These are phyloP conservation scores for Boletellus deceptivus DNA, from an alignment of 1,284 basidiomycete genomes.

Conservation along the genomic window DNA sequence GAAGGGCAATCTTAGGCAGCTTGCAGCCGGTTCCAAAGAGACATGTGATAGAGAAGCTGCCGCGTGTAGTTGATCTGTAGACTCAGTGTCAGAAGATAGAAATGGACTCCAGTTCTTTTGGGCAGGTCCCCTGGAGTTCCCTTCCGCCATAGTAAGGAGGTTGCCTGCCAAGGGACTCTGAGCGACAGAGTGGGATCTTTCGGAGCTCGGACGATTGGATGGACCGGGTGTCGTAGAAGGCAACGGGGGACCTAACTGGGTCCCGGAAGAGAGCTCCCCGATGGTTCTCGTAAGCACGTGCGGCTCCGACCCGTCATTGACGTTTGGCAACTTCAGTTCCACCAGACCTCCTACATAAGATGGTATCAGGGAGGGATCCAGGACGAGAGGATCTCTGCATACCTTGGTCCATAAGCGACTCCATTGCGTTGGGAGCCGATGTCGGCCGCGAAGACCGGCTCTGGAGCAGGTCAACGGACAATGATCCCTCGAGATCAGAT, in stretches of 20 bases:
- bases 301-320: conserved; percentile 37
- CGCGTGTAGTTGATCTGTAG: conserved; percentile 2
- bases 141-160: conserved; percentile 11
- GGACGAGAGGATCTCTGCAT: conserved; percentile 9
- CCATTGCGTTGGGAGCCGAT: conserved; percentile 50
- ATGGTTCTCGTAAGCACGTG: conserved; percentile 46
- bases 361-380: not conserved
- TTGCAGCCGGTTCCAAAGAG: conserved; percentile 10
- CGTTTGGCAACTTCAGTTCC: conserved; percentile 51
- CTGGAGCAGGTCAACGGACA: conserved; percentile 27
- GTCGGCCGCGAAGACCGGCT: conserved; percentile 14
- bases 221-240: conserved; percentile 28
- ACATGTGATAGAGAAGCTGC: not conserved
- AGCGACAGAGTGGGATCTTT: not conserved
- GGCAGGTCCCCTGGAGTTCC: not conserved
- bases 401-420: conserved; percentile 72
- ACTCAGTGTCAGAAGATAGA: conserved; percentile 2
- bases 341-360: conserved; percentile 52
- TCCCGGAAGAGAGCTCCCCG: conserved; percentile 46
- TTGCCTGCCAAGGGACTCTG: conserved; percentile 3
- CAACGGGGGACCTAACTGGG: conserved; percentile 37
- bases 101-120: conserved; percentile 3
- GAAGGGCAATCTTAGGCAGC: conserved; percentile 10
- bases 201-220: not conserved
- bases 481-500: conserved; percentile 24